phyloP scores from a whole-genome alignment of 2,329 filamentous ascomycete species.

The Penicillium sp. region DNA sequence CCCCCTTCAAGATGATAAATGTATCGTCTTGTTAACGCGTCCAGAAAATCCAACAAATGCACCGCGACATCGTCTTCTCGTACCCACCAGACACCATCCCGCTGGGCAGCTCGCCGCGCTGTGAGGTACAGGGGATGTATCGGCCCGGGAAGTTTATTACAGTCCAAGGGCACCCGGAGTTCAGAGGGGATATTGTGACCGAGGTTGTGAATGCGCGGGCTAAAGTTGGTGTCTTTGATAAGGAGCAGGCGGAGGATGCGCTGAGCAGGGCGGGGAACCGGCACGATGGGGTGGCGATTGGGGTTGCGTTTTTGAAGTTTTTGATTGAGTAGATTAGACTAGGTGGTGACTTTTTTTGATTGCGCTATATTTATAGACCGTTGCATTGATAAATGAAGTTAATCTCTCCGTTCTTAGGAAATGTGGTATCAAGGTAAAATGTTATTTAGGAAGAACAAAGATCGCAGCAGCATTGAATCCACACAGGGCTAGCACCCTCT shows the following conservation, averaged over 20 bases:
- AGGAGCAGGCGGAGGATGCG: constrained; percentile 71
- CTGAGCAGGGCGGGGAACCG: constrained; percentile 67
- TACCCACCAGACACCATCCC: constrained; percentile 66
- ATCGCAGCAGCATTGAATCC: neutral
- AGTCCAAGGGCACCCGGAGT: constrained; percentile 88
- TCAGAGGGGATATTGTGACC: constrained; percentile 71
- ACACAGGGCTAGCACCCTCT: neutral
- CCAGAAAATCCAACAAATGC: constrained; percentile 75
- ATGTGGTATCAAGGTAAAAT: neutral
- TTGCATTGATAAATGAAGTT: neutral
- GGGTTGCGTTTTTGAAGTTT: constrained; percentile 76
- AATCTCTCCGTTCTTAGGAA: neutral
- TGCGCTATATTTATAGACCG: neutral
- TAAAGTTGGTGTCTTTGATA: constrained; percentile 69
- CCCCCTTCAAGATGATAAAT: too few species aligned
- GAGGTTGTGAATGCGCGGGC: constrained; percentile 71
- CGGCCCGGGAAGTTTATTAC: constrained; percentile 68
- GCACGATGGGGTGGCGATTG: constrained; percentile 82
- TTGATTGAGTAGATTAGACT: constrained; percentile 58
- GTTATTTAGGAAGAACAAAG: neutral
- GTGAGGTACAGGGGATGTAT: constrained; percentile 82
- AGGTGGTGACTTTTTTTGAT: neutral
- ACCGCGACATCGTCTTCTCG: constrained; percentile 73
- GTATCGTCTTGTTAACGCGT: neutral
- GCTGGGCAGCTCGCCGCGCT: constrained; percentile 69